Evolutionary conservation across 495 filamentous ascomycete species (phyloP).

Genomic region (Lasiosphaeria miniovina): DNA sequence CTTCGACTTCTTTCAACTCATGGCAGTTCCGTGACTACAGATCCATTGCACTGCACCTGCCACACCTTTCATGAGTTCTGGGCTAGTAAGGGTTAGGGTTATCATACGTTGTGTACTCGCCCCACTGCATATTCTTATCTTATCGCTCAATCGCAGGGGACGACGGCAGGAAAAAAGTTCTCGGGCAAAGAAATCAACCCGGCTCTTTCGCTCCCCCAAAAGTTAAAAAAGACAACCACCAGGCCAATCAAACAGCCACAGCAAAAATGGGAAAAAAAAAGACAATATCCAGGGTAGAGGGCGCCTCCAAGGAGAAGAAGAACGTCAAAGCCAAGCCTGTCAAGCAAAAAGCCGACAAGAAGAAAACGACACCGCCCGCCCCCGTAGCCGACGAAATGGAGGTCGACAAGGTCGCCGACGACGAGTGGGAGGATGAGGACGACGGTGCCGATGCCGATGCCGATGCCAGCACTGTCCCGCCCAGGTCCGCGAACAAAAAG

Average conservation of each 20-base stretch:
- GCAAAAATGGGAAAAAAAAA: conserved; percentile 29
- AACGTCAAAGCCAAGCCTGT: no score
- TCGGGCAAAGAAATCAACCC: conserved; percentile 1
- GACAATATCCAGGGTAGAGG: conserved; percentile 41
- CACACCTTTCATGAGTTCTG: neutral
- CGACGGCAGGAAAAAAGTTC: conserved; percentile 30
- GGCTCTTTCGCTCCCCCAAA: conserved; percentile 3
- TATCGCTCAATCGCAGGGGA: conserved; percentile 24
- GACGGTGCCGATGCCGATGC: neutral
- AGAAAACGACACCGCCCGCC: neutral
- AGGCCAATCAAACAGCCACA: conserved; percentile 15
- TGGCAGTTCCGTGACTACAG: no score
- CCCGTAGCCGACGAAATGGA: neutral
- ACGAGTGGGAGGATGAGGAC: conserved; percentile 5
- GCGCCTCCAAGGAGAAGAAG: conserved; percentile 61
- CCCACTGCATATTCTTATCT: conserved; percentile 27
- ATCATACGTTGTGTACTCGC: no score
- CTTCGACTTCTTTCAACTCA: no score
- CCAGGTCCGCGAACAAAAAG: conserved; percentile 36
- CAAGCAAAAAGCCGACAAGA: neutral
- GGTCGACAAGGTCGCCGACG: neutral
- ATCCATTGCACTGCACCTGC: no score
- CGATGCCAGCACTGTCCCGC: neutral
- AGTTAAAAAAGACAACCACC: conserved; percentile 2
- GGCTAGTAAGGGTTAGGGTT: conserved; percentile 16